Evolutionary conservation across 108 stramenopile species (phyloP), one percentile per base, ranked within the genome.

Genomic region (Skeletonema potamos): DNA sequence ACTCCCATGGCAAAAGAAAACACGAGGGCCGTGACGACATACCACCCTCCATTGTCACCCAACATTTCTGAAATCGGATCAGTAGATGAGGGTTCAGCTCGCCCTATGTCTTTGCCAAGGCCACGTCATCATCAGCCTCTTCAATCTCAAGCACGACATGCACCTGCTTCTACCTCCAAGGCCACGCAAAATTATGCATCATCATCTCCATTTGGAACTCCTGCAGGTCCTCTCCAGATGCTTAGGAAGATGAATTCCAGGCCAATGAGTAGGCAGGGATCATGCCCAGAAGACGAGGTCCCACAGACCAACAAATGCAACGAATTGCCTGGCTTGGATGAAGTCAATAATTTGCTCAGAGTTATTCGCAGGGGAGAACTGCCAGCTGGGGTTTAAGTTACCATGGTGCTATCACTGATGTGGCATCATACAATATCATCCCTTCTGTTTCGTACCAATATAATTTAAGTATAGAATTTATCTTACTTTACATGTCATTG

Each of bases 41-140:
- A 29, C 26, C 10, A 56, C 11, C 27, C 55, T 6, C 58, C 58
- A 10, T 22, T 20, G 6, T 58, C 58, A 20, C 28, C 34, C 20
- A 58, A 58, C n/a, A 11, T 58, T 5, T 18, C n/a, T n/a, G 58
- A 58, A 17, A 58, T 58, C 17, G 58, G 58, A 58, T 58, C 58
- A 18, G 18, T 46, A 11, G 44, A 46, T 46, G 44, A 46, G 2
- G 6, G 18, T 13, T 46, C 44, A 6, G 44, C 18, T 20, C 44
- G 44, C 18, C 44, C 44, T 3, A 46, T 46, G 44, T 46, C 44
- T 6, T 46, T 46, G 18, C 44, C 44, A 18, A 46, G 44, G 18
- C 44, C 44, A 3, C 44, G 18, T 20, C 44, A 6, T 20, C 44
- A 17, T 46, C 44, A 46, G 18, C 44, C 44, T 46, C 44, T 13